A percentile compares a stretch with the other conserved stretches of the same genome.
Conservation (phyloP, 768 basidiomycete species). For the Gloeopeniophorella convolvens region DNA sequence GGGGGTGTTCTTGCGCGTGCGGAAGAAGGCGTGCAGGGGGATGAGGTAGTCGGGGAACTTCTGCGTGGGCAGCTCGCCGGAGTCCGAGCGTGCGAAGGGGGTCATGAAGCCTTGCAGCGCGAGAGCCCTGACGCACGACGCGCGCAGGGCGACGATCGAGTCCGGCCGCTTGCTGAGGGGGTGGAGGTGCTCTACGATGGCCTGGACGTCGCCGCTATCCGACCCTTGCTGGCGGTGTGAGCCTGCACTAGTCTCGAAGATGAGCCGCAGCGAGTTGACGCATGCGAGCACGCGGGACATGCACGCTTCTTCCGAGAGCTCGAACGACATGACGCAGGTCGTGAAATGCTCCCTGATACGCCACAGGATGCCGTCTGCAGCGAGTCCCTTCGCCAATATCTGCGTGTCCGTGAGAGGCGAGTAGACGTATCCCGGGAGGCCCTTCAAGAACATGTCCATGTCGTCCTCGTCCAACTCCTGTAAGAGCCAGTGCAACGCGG, state of each 20-base stretch:
- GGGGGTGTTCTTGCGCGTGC: not conserved
- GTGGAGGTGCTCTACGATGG: not conserved
- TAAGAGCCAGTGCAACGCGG: constrained; percentile 10
- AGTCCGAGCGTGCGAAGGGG: not conserved
- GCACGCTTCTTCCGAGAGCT: constrained; percentile 1
- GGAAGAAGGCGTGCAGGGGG: not conserved
- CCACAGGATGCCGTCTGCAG: not conserved
- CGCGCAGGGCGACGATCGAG: not conserved
- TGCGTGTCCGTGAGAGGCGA: not conserved
- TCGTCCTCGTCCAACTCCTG: constrained; percentile 5
- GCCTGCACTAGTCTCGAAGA: not conserved
- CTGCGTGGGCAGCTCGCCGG: not conserved
- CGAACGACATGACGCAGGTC: constrained; percentile 3
- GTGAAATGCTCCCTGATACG: constrained; percentile 8
- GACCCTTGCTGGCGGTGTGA: not conserved
- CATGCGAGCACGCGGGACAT: not conserved
- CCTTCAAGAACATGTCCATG: constrained; percentile 12
- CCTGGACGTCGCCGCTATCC: not conserved
- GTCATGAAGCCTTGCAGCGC: not conserved
- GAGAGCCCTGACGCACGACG: constrained; percentile 1
- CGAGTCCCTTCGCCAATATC: not conserved
- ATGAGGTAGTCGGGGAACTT: not conserved
- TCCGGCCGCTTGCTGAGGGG: not conserved
- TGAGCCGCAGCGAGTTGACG: constrained; percentile 2
- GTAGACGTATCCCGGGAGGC: constrained; percentile 9